Evolutionary conservation across 306 rosid species (phyloP).

Genomic region (Castanospermum australe): DNA sequence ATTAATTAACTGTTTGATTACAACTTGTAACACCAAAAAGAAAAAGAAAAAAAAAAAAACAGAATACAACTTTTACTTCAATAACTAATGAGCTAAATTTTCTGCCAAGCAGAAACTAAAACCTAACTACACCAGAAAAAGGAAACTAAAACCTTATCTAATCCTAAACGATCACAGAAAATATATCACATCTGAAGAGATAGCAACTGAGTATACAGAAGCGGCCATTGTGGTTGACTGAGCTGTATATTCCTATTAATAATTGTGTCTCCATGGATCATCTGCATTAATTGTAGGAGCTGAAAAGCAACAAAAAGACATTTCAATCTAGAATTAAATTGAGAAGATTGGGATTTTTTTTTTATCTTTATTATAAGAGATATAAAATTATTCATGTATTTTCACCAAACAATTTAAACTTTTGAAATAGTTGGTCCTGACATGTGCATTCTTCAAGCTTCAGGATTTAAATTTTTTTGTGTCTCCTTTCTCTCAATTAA

Average conservation of each 20-base stretch:
- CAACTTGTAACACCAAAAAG: no score
- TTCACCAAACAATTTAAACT: no score
- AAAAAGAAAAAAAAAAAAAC: no score
- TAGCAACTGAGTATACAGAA: neutral
- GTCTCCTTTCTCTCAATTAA: no score
- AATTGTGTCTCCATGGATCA: neutral
- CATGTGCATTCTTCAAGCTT: no score
- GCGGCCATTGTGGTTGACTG: neutral
- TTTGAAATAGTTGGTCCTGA: no score
- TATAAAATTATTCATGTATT: no score
- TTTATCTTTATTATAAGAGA: no score
- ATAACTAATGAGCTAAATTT: neutral
- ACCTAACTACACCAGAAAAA: neutral
- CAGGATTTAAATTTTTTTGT: no score
- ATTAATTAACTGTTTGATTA: no score
- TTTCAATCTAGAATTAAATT: neutral
- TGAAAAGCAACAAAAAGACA: neutral
- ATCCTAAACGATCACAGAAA: neutral
- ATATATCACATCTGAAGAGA: neutral
- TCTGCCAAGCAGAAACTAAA: neutral
- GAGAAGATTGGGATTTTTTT: no score
- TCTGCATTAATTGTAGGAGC: neutral
- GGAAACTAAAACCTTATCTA: neutral
- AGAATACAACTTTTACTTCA: no score
- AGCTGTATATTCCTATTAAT: neutral